These are phyloP conservation scores for Fraxinus dipetala DNA, from an alignment of 305 asterid genomes.

Conservation along the genomic window DNA sequence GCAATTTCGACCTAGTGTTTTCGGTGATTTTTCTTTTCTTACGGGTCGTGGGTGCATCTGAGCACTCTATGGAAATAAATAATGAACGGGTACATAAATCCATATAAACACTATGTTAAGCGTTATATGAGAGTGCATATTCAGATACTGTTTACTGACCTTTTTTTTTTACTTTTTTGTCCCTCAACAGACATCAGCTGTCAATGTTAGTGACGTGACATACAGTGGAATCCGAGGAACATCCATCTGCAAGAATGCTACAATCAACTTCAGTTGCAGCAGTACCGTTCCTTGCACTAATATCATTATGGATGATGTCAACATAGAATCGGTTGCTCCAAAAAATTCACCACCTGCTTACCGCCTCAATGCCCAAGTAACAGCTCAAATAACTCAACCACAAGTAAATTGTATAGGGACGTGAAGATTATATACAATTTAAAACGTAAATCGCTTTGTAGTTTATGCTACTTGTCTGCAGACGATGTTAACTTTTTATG, in stretches of 20 bases:
- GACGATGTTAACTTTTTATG: not conserved
- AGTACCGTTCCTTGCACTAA: conserved; percentile 37
- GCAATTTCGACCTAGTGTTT: not conserved
- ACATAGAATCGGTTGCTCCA: conserved; percentile 27
- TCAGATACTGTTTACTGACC: not conserved
- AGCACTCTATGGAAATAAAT: not conserved
- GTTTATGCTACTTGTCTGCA: not conserved
- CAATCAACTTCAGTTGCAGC: conserved; percentile 43
- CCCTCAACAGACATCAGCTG: conserved; percentile 35
- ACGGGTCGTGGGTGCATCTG: not conserved
- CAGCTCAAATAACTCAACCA: conserved; percentile 20
- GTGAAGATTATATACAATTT: not conserved
- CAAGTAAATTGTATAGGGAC: conserved; percentile 25
- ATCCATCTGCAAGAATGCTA: conserved; percentile 25
- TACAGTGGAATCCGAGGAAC: conserved; percentile 37
- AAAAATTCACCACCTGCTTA: not conserved
- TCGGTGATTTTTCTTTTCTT: not conserved
- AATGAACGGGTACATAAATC: not conserved
- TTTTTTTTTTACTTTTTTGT: not conserved
- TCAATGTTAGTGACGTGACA: conserved; percentile 20
- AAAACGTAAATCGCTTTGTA: not conserved
- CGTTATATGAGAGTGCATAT: not conserved
- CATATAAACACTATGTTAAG: not conserved
- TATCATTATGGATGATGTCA: conserved; percentile 32
- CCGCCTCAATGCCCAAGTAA: conserved; percentile 39